A percentile compares a stretch with the other conserved stretches of the same genome.
These are phyloP conservation scores for Erodium maritimum DNA, from an alignment of 345 rosid species.

Conservation along the genomic window DNA sequence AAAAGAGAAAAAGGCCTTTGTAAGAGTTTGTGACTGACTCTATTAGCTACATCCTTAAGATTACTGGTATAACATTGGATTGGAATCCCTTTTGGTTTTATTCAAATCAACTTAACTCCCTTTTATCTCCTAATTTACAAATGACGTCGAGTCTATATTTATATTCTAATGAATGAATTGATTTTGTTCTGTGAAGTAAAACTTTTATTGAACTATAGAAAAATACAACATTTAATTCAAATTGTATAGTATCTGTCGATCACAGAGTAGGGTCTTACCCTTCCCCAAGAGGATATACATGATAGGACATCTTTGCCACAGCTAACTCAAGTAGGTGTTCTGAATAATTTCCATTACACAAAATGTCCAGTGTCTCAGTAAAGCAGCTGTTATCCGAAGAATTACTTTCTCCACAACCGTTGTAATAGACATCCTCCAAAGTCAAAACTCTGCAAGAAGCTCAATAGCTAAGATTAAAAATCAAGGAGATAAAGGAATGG, in stretches of 20 bases:
- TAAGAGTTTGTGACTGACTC: no score
- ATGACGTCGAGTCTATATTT: no score
- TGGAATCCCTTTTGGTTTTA: no score
- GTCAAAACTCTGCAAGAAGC: slow-evolving; percentile 63
- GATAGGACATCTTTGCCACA: slow-evolving; percentile 81
- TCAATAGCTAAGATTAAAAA: not conserved
- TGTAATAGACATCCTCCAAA: slow-evolving; percentile 78
- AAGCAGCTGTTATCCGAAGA: slow-evolving; percentile 29
- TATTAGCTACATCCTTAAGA: no score
- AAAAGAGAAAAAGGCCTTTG: no score
- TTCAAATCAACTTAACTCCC: no score
- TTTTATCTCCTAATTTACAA: no score
- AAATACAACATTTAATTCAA: no score
- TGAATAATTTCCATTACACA: slow-evolving; percentile 24
- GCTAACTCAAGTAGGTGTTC: slow-evolving; percentile 60
- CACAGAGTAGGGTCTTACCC: slow-evolving; percentile 42
- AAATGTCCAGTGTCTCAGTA: slow-evolving; percentile 23
- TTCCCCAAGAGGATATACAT: slow-evolving; percentile 75
- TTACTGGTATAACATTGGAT: no score
- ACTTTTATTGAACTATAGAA: no score
- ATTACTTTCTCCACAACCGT: slow-evolving; percentile 28
- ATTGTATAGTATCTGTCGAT: not conserved
- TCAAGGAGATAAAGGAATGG: not conserved
- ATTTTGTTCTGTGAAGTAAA: no score
- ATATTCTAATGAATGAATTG: no score